Evolutionary conservation across 805 yeast species (phyloP).

Genomic region (Lipomyces yamanashiensis): DNA sequence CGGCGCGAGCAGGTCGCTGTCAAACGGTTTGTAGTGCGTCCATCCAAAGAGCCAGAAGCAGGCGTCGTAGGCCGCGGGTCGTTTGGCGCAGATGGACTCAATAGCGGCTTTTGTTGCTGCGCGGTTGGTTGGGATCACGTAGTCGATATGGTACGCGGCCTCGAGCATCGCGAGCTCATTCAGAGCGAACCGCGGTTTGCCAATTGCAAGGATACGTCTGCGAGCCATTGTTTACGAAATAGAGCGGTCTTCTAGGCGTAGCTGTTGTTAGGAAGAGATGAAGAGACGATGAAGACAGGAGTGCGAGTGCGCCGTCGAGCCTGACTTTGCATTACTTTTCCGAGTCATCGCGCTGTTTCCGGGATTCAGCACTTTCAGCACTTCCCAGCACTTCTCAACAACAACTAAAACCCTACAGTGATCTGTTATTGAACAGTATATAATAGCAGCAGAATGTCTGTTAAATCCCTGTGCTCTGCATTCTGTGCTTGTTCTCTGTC

Average conservation of each 20-base stretch:
- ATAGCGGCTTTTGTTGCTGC: slow-evolving; percentile 46
- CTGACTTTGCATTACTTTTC: no score
- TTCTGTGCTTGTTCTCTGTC: no score
- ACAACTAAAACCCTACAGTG: no score
- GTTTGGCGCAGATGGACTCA: slow-evolving; percentile 48
- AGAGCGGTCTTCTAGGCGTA: no score
- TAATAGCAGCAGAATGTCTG: no score
- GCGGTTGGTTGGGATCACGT: slow-evolving; percentile 20
- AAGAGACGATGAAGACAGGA: no score
- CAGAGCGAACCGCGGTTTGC: slow-evolving; percentile 39
- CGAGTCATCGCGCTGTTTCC: no score
- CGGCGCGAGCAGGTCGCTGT: slow-evolving; percentile 51
- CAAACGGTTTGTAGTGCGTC: slow-evolving; percentile 50
- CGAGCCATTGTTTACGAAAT: slow-evolving; percentile 8
- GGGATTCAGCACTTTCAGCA: no score
- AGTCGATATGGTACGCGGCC: slow-evolving; percentile 39
- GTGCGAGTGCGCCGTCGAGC: no score
- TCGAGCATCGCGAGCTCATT: slow-evolving; percentile 55
- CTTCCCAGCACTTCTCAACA: no score
- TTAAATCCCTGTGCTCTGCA: no score
- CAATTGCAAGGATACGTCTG: slow-evolving; percentile 24
- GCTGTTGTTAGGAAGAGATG: background rate
- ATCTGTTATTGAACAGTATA: no score
- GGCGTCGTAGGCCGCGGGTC: slow-evolving; percentile 48
- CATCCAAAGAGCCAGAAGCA: slow-evolving; percentile 51